phyloP scores from a whole-genome alignment of 768 basidiomycete genomes.

The Naganishia friedmannii region DNA sequence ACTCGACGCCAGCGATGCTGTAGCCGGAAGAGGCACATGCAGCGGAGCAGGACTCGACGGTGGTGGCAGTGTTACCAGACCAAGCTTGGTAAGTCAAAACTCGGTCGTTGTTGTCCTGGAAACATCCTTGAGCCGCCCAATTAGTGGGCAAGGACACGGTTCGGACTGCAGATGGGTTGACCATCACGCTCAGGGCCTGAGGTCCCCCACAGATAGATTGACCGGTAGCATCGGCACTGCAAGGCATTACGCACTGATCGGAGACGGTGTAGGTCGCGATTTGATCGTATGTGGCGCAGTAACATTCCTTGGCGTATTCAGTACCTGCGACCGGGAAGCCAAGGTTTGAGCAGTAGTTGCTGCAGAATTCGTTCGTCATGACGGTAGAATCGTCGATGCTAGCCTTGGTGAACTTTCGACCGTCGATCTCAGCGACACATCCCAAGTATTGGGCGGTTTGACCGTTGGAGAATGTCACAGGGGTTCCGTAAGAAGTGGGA shows the following conservation, averaged over 20 bases:
- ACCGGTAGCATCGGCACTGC: background rate
- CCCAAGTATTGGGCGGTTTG: slow-evolving; percentile 7
- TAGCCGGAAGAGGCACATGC: slow-evolving; percentile 14
- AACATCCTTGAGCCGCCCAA: slow-evolving; percentile 9
- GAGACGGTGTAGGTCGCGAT: background rate
- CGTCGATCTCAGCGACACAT: slow-evolving; percentile 18
- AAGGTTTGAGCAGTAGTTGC: slow-evolving; percentile 1
- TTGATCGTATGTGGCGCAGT: slow-evolving; percentile 9
- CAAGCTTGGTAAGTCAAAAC: slow-evolving; percentile 10
- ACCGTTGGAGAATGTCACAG: slow-evolving; percentile 8
- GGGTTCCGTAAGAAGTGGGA: background rate
- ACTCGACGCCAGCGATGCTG: slow-evolving; percentile 20
- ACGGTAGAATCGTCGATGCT: slow-evolving; percentile 6
- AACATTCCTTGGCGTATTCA: slow-evolving; percentile 26
- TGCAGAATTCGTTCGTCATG: slow-evolving; percentile 21
- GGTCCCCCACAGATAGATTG: slow-evolving; percentile 4
- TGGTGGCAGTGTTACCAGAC: slow-evolving; percentile 4
- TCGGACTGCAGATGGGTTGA: background rate
- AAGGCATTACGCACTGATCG: slow-evolving; percentile 20
- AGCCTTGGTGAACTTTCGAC: slow-evolving; percentile 16
- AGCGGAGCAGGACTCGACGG: slow-evolving; percentile 7
- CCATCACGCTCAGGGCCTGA: background rate
- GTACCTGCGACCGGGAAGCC: slow-evolving; percentile 7
- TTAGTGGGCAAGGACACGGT: slow-evolving; percentile 12
- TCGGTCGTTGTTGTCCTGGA: slow-evolving; percentile 16